Evolutionary conservation across 495 filamentous ascomycete genomes (phyloP).

Genomic region (Aspergillus funiculosus): DNA sequence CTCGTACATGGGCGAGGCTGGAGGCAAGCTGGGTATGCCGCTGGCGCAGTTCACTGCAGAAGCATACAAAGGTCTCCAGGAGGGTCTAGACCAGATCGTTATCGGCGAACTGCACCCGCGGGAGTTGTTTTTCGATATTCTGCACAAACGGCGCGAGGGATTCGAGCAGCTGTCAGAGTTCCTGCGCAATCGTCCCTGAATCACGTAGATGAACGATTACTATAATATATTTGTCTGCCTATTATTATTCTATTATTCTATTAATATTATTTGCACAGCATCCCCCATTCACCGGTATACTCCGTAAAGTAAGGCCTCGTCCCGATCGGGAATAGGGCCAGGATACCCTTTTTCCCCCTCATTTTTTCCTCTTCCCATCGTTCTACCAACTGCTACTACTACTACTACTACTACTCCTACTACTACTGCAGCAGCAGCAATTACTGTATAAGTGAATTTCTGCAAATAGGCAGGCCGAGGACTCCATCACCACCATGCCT

Average conservation of each 20-base stretch:
- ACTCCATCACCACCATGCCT: slow-evolving; percentile 33
- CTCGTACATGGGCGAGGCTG: slow-evolving; percentile 35
- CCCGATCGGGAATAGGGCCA: slow-evolving; percentile 16
- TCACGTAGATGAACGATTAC: not conserved
- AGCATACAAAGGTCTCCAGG: slow-evolving; percentile 46
- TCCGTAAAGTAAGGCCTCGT: no score
- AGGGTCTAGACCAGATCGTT: slow-evolving; percentile 43
- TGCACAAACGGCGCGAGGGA: slow-evolving; percentile 28
- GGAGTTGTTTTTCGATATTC: slow-evolving; percentile 31
- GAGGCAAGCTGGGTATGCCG: slow-evolving; percentile 51
- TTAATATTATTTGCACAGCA: no score
- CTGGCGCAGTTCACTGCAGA: slow-evolving; percentile 53
- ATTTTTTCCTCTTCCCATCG: slow-evolving; percentile 1
- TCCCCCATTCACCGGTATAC: slow-evolving; percentile 3
- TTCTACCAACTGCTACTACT: no score
- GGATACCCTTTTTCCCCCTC: not conserved
- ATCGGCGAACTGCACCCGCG: slow-evolving; percentile 26
- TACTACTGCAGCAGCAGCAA: no score
- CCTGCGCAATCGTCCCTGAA: slow-evolving; percentile 11
- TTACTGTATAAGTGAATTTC: no score
- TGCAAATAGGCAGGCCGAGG: no score
- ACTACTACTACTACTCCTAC: no score
- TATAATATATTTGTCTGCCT: no score
- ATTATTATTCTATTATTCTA: no score
- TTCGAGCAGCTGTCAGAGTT: slow-evolving; percentile 30